Conservation (phyloP, 257 asterid species). For the Misopates orontium region DNA sequence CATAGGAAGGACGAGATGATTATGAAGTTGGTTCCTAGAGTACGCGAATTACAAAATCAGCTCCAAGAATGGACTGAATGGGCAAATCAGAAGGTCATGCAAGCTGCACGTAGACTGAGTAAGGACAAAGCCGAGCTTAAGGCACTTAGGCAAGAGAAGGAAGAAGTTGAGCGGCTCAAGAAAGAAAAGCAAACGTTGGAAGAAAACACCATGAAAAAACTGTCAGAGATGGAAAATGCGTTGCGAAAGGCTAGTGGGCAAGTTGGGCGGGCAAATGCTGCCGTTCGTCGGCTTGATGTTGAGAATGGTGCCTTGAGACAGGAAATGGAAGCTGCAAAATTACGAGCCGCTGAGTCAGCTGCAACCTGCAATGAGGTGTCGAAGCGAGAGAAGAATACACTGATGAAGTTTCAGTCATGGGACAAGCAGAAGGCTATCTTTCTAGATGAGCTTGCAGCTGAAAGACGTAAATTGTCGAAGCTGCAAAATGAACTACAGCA, state of each 20-base stretch:
- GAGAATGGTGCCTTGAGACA: slow-evolving; percentile 64
- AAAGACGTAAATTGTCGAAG: slow-evolving; percentile 46
- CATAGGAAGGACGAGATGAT: slow-evolving; percentile 87
- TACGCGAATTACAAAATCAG: slow-evolving; percentile 70
- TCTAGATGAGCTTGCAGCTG: slow-evolving; percentile 79
- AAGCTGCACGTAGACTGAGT: slow-evolving; percentile 86
- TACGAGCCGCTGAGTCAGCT: slow-evolving; percentile 73
- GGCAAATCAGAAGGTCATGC: slow-evolving; percentile 99
- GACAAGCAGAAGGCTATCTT: slow-evolving; percentile 77
- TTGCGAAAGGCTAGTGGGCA: slow-evolving; percentile 78
- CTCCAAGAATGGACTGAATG: slow-evolving; percentile 99
- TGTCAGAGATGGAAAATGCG: slow-evolving; percentile 86
- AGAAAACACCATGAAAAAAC: slow-evolving; percentile 77
- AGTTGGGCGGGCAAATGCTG: slow-evolving; percentile 71
- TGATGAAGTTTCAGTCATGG: slow-evolving; percentile 72
- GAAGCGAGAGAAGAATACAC: slow-evolving; percentile 73
- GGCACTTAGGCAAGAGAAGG: slow-evolving; percentile 87
- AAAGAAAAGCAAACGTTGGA: slow-evolving; percentile 78
- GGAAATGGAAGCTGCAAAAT: slow-evolving; percentile 85
- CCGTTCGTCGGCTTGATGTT: slow-evolving; percentile 71
- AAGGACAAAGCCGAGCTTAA: slow-evolving; percentile 91
- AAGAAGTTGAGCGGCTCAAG: slow-evolving; percentile 85
- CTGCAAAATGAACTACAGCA: slow-evolving; percentile 57
- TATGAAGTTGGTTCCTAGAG: slow-evolving; percentile 72
- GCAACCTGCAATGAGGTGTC: slow-evolving; percentile 71